A percentile compares a stretch with the other conserved stretches of the same genome.
These are phyloP conservation scores for Paramyrothecium roridum DNA, from an alignment of 2,329 filamentous ascomycete species.

Conservation along the genomic window DNA sequence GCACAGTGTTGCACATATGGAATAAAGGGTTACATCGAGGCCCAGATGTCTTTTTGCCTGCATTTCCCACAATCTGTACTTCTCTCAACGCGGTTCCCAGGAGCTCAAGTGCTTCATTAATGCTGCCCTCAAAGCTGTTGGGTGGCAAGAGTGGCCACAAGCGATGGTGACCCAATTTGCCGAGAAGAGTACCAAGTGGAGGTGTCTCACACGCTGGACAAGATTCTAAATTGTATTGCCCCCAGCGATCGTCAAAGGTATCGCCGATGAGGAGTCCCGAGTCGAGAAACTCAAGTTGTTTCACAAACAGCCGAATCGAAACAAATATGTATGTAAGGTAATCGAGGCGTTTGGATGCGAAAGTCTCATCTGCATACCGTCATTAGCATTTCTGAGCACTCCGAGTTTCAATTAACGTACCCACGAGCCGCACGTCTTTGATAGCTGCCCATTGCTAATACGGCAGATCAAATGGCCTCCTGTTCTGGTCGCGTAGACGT, in stretches of 20 bases:
- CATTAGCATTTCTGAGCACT: not conserved
- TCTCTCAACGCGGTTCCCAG: not conserved
- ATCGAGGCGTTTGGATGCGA: constrained; percentile 2
- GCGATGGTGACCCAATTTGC: not conserved
- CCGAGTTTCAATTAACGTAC: not conserved
- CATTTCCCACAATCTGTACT: not conserved
- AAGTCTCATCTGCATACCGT: not conserved
- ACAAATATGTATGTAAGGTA: constrained; percentile 6
- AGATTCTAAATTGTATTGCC: constrained; percentile 3
- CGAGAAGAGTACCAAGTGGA: constrained; percentile 1
- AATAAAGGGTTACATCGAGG: not conserved
- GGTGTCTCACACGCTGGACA: constrained; percentile 7
- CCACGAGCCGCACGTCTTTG: not conserved
- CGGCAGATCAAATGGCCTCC: not conserved
- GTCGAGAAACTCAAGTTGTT: constrained; percentile 6
- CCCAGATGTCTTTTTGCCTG: not conserved
- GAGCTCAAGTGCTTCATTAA: constrained; percentile 5
- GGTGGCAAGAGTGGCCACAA: constrained; percentile 8
- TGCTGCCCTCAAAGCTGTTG: constrained; percentile 1
- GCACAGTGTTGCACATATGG: not conserved
- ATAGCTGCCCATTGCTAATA: not conserved
- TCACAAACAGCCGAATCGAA: constrained; percentile 7
- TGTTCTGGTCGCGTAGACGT: not conserved
- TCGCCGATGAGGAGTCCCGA: constrained; percentile 8
- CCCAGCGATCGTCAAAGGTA: constrained; percentile 1